These are phyloP conservation scores for Podospora pseudopauciseta DNA, from an alignment of 495 filamentous ascomycete genomes.

Conservation along the genomic window DNA sequence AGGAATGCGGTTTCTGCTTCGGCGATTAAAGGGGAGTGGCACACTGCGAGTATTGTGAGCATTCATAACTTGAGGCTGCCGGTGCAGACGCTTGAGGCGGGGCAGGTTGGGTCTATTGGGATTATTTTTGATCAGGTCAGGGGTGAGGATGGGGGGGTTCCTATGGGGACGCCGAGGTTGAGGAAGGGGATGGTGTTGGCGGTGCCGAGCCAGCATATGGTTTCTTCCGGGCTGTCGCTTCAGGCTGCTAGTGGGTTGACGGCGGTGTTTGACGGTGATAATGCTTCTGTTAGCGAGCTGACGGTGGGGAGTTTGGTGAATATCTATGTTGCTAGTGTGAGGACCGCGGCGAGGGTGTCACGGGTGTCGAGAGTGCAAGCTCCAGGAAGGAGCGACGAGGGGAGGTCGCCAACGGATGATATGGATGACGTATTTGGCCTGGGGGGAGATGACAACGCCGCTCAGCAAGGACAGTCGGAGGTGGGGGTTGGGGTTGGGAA, in stretches of 20 bases:
- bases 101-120: constrained; percentile 89
- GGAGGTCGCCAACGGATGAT: constrained; percentile 36
- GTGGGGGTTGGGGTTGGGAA: constrained; percentile 9
- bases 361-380: constrained; percentile 31
- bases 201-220: constrained; percentile 51
- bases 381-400: constrained; percentile 17
- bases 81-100: constrained; percentile 67
- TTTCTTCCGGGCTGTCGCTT: constrained; percentile 43
- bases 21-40: constrained; percentile 62
- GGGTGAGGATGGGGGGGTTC: constrained; percentile 19
- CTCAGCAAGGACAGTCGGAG: constrained; percentile 32
- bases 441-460: constrained; percentile 49
- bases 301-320: constrained; percentile 59
- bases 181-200: constrained; percentile 83
- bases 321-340: constrained; percentile 82
- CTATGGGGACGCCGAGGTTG: constrained; percentile 44
- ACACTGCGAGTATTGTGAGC: constrained; percentile 71
- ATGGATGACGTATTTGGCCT: constrained; percentile 63
- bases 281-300: constrained; percentile 38
- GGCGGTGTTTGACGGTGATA: constrained; percentile 44
- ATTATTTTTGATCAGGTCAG: constrained; percentile 53
- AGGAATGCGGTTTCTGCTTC: constrained; percentile 43
- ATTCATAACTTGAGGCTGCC: constrained; percentile 85
- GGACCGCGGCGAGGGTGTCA: constrained; percentile 68
- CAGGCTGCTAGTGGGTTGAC: constrained; percentile 55